Base-by-base conservation (phyloP, 352 stramenopile genomes). In the Pythium phragmiticola region DNA sequence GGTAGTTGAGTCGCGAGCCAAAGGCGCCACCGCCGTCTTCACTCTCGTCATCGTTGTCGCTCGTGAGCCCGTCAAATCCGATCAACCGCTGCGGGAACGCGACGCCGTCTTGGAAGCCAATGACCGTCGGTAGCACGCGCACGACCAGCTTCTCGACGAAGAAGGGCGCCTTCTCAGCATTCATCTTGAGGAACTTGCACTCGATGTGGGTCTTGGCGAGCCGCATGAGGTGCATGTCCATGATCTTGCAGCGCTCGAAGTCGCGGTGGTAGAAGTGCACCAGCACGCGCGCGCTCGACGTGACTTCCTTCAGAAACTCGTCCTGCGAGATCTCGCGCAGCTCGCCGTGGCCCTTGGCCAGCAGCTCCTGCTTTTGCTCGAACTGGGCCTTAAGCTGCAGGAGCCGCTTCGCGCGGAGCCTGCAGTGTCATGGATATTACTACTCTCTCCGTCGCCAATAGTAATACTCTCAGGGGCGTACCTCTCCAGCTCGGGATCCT, bases 201-300 rank as follows among this genome's bases (percentile, higher is more conserved):
- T 98, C 89, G 66, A 95, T 85, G 63, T 92, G 82, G 28, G 39
- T 68, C 30, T 72, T 74, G 14, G 84, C 79, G n/a, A 95, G 49
- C 26, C 78, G 75, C 14, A 41, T 53, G 26, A 95, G 47, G 66
- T 95, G 86, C 78, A 90, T 97, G 74, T 99, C 95, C 92, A 99
- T 98, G 69, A 99, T 95, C 76, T 98, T 98, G 79, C 95, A 99
- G 26, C 89, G 80, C 75, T 98, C 89, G 79, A 99, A 99, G 63
- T 99, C 96, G 33, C 95, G 84, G 73, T 99, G 96, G 78, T 97
- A 99, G 60, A 98, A 98, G 63, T 98, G 94, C 37, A 98, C 86
- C 3, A 97, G 81, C 36, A 87, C 94, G 52, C 87, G 75, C 34
- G 80, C 76, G 57, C 77, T 92, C 11, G 69, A 74, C 13, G 94